Percentiles rank a stretch among this genome's conserved stretches.
Conservation (phyloP, 257 asterid species). For the Solanum habrochaites region DNA sequence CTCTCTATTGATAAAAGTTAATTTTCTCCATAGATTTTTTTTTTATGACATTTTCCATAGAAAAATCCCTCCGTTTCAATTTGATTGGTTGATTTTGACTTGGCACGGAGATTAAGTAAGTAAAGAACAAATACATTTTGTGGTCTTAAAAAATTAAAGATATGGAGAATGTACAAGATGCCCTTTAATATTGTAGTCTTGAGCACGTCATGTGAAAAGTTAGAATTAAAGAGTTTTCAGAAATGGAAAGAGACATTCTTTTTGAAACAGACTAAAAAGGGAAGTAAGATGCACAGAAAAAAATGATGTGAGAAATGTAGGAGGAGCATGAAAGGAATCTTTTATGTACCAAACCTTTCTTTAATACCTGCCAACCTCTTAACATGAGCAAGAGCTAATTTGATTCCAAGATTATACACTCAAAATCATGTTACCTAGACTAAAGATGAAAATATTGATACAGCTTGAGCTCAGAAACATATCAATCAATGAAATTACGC, state of each 20-base stretch:
- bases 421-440: background rate
- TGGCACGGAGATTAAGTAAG: background rate
- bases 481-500: background rate
- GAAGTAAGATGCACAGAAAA: background rate
- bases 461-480: background rate
- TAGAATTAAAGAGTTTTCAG: background rate
- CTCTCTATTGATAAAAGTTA: background rate
- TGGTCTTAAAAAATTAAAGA: background rate
- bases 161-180: background rate
- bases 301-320: background rate
- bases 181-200: background rate
- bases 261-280: background rate
- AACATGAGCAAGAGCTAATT: background rate
- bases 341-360: background rate
- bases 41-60: background rate
- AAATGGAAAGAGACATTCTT: background rate
- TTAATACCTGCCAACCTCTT: background rate
- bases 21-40: background rate
- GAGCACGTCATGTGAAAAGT: background rate
- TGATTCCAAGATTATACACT: background rate
- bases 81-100: background rate
- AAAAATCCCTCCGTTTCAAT: background rate
- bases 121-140: background rate
- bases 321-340: background rate
- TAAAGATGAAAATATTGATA: background rate